Evolutionary conservation across 371 early-diverging fungal species (phyloP).

Genomic region (Mucor irregularis): DNA sequence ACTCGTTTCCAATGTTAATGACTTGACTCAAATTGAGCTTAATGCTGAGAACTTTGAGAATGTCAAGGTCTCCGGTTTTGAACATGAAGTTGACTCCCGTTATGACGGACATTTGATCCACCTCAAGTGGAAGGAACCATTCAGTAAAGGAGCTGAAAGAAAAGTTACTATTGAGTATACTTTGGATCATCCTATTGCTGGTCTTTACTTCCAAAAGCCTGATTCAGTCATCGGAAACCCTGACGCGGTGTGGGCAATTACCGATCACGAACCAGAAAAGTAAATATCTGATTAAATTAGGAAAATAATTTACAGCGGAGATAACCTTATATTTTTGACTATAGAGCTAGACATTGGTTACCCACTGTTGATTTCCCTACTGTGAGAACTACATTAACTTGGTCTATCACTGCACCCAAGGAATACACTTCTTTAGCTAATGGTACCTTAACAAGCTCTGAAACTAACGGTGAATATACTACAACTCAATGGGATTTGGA

Average conservation of each 20-base stretch:
- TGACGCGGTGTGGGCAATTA: slow-evolving; percentile 20
- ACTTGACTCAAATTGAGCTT: slow-evolving; percentile 20
- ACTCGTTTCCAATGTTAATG: slow-evolving; percentile 5
- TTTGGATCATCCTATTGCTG: slow-evolving; percentile 43
- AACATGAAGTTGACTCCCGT: slow-evolving; percentile 12
- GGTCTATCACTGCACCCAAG: slow-evolving; percentile 47
- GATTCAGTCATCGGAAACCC: slow-evolving; percentile 9
- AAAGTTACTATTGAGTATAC: slow-evolving; percentile 41
- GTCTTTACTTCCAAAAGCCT: slow-evolving; percentile 29
- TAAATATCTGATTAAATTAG: slow-evolving; percentile 26
- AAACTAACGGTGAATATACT: slow-evolving; percentile 24
- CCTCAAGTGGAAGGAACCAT: slow-evolving; percentile 41
- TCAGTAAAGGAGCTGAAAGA: slow-evolving; percentile 26
- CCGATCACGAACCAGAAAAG: slow-evolving; percentile 46
- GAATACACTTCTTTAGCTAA: slow-evolving; percentile 51
- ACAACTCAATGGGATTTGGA: slow-evolving; percentile 52
- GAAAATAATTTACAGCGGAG: not conserved
- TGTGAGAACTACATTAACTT: slow-evolving; percentile 50
- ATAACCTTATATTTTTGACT: slow-evolving; percentile 6
- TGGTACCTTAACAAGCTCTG: slow-evolving; percentile 35
- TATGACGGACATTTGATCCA: slow-evolving; percentile 48
- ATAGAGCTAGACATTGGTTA: slow-evolving; percentile 62
- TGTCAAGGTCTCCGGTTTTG: slow-evolving; percentile 27
- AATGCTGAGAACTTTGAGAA: slow-evolving; percentile 42
- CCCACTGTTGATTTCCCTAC: slow-evolving; percentile 61